A percentile compares a stretch with the other conserved stretches of the same genome.
Evolutionary conservation across 108 stramenopile species (phyloP).

Genomic region (Pseudonitzschia delicatissima): DNA sequence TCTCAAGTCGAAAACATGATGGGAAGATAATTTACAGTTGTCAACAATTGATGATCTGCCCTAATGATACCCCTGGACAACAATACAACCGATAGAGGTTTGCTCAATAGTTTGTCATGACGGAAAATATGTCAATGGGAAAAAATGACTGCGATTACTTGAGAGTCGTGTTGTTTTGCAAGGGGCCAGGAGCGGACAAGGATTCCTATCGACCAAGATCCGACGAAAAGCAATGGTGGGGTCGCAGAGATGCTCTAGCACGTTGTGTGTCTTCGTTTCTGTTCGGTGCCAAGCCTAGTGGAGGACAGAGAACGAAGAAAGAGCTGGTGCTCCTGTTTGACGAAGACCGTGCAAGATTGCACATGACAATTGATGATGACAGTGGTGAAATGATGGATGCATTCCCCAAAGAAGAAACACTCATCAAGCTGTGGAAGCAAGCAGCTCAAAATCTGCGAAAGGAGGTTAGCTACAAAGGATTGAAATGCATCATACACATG

Average conservation of each 20-base stretch:
- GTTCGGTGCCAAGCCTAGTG: constrained; percentile 41
- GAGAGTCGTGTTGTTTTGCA: constrained; percentile 58
- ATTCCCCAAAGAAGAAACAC: constrained; percentile 49
- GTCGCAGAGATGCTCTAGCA: constrained; percentile 72
- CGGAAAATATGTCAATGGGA: too few relatives aligned
- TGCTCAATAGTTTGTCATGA: too few relatives aligned
- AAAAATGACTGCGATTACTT: constrained; percentile 4
- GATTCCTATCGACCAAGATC: constrained; percentile 54
- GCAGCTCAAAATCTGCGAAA: constrained; percentile 37
- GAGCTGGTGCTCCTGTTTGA: constrained; percentile 65
- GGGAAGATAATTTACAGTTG: too few relatives aligned
- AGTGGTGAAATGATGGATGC: not conserved
- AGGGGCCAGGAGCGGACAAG: constrained; percentile 60
- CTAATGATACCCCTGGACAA: too few relatives aligned
- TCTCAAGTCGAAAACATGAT: too few relatives aligned
- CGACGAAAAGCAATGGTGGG: constrained; percentile 73
- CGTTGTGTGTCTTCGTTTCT: constrained; percentile 65
- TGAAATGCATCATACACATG: constrained; percentile 17
- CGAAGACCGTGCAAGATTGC: constrained; percentile 45
- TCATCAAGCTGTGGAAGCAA: constrained; percentile 59
- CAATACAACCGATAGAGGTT: too few relatives aligned
- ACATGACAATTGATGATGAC: constrained; percentile 22
- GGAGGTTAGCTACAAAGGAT: not conserved
- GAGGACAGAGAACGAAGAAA: constrained; percentile 7
- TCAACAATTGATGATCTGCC: too few relatives aligned